Base-by-base conservation (phyloP, 2,329 filamentous ascomycete genomes). In the Xylaria sp. region DNA sequence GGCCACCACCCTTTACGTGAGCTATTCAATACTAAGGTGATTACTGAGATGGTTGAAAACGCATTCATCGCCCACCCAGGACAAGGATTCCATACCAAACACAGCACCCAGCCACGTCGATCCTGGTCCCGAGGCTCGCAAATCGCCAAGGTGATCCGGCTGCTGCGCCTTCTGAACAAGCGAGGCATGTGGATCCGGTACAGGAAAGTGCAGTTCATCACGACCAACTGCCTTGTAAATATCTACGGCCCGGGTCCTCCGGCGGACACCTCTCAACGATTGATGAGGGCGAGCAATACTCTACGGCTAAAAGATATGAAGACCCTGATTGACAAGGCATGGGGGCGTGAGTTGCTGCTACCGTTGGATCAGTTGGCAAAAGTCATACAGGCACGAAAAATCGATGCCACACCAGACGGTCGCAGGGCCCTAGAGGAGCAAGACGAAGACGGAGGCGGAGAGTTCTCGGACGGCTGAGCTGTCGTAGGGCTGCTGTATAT, bases 1-100 rank as follows among this genome's bases (percentile, higher is more conserved):
- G 78, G 76, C 1, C 72, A 80, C 13, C 86, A 88, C 66, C 86
- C 86, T 2, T 64, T 87, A 7, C 80, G 79, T 46, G 78, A 78
- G 43, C 77, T 88, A 23, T 87, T 88, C 68, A 76, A 80, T 48
- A 58, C 68, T 12, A 74, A 73, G 30, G 65, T 86, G 23, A 77
- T 85, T 60, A 76, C 78, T 1, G 74, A 75, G 2, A 79, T 86
- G 18, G 69, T 86, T 9, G 77, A 83, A 41, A 85, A 82, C 79
- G 81, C 82, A 0, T 86, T 87, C 63, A 77, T 82, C 64, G 74
- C 79, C 58, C 78, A 76, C 13, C 60, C 80, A 28, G 74, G 76
- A 2, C 70, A 66, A 39, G 65, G 65, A 39, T 60, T 66, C 32
- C 53, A 34, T 6, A 28, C 57, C 30, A 30, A 43, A n/a, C 52